Conservation (phyloP, 139 green algal species). For the Haematococcus lacustris region DNA sequence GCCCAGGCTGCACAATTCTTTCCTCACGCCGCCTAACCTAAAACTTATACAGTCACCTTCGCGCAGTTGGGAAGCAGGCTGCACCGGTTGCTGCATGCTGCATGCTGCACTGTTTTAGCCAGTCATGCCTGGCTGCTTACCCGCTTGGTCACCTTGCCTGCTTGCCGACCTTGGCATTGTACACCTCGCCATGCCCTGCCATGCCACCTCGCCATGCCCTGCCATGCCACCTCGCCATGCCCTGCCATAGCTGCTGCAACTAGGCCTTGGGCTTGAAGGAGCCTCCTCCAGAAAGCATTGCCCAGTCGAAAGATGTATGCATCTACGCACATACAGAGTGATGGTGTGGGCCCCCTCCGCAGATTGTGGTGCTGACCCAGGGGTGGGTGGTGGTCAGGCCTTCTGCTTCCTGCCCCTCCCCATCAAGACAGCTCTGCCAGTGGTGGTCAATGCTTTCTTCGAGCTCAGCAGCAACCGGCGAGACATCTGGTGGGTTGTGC, state of each 20-base stretch:
- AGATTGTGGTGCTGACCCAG: not conserved
- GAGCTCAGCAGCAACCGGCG: slow-evolving; percentile 72
- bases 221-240: too few relatives aligned
- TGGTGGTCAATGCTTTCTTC: slow-evolving; percentile 78
- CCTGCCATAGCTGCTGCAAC: not conserved
- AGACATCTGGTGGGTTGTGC: slow-evolving; percentile 53
- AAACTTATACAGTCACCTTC: too few relatives aligned
- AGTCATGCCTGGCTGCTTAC: too few relatives aligned
- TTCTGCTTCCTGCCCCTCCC: slow-evolving; percentile 82
- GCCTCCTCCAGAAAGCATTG: not conserved
- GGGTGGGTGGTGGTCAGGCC: slow-evolving; percentile 33
- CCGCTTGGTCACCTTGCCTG: too few relatives aligned
- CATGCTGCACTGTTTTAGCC: too few relatives aligned
- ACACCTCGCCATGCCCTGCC: too few relatives aligned
- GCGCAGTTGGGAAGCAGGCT: too few relatives aligned
- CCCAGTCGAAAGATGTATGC: not conserved
- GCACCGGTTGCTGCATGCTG: too few relatives aligned
- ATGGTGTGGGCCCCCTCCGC: not conserved
- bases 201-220: too few relatives aligned
- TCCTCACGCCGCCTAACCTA: too few relatives aligned
- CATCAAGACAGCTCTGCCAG: slow-evolving; percentile 50
- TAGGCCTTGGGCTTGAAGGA: not conserved
- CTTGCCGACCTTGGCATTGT: too few relatives aligned
- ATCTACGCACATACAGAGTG: not conserved
- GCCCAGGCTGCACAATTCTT: too few relatives aligned